phyloP scores from a whole-genome alignment of 2,329 filamentous ascomycete genomes.

The Fusarium chuoi region DNA sequence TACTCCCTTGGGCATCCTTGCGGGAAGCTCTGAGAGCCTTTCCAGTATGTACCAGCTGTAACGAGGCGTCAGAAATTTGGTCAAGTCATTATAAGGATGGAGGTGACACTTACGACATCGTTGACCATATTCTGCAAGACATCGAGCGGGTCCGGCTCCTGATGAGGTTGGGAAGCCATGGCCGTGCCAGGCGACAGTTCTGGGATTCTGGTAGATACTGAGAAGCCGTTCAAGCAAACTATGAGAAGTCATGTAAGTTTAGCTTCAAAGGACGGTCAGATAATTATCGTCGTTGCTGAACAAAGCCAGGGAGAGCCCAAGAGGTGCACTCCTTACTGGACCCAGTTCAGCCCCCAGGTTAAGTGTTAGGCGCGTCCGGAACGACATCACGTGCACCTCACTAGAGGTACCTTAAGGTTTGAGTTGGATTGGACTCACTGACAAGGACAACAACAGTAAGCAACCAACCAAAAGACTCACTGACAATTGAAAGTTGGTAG shows the following conservation, averaged over 20 bases:
- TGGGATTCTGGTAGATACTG: not conserved
- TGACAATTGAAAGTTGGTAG: not conserved
- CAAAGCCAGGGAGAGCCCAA: slow-evolving; percentile 7
- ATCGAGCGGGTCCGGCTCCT: slow-evolving; percentile 53
- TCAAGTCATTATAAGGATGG: not conserved
- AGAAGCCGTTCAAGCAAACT: not conserved
- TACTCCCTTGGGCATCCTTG: slow-evolving; percentile 56
- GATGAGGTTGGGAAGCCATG: slow-evolving; percentile 49
- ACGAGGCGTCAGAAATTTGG: slow-evolving; percentile 7
- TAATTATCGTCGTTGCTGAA: slow-evolving; percentile 16
- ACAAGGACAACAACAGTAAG: not conserved
- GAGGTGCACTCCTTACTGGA: slow-evolving; percentile 6
- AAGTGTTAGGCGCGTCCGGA: not conserved
- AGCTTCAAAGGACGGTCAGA: slow-evolving; percentile 6
- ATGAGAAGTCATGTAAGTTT: not conserved
- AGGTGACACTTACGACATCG: slow-evolving; percentile 59
- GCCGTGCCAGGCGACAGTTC: not conserved
- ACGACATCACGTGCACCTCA: slow-evolving; percentile 35
- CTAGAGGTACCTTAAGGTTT: not conserved
- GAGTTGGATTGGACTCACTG: slow-evolving; percentile 4
- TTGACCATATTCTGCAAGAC: slow-evolving; percentile 65
- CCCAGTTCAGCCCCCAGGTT: slow-evolving; percentile 8
- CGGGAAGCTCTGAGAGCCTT: slow-evolving; percentile 64
- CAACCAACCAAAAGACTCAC: not conserved
- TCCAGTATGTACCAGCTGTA: slow-evolving; percentile 67